Conservation (phyloP, 2,329 filamentous ascomycete species). For the Penicillium aurantiogriseum region DNA sequence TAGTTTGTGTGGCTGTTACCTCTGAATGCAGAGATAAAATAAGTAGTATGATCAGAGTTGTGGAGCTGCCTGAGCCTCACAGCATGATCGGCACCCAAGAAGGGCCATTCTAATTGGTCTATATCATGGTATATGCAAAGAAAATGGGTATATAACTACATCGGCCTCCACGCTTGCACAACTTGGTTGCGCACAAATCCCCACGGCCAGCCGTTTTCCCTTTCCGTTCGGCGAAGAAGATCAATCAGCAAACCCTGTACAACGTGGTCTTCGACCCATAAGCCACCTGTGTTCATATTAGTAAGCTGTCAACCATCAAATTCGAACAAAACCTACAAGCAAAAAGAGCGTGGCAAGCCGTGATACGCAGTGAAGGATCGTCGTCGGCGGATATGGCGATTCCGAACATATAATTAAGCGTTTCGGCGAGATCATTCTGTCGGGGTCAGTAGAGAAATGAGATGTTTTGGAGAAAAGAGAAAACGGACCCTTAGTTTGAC, state of each 20-base stretch:
- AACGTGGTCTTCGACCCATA: slow-evolving; percentile 32
- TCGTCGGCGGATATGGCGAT: slow-evolving; percentile 36
- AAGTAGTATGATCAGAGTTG: background rate
- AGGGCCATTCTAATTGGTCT: background rate
- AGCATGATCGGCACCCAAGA: background rate
- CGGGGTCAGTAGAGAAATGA: background rate
- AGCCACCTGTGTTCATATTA: slow-evolving; percentile 19
- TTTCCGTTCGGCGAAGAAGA: slow-evolving; percentile 10
- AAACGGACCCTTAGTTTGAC: slow-evolving; percentile 26
- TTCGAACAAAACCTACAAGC: slow-evolving; percentile 25
- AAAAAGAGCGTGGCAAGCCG: slow-evolving; percentile 36
- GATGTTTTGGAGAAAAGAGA: background rate
- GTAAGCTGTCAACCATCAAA: background rate
- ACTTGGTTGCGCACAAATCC: slow-evolving; percentile 8
- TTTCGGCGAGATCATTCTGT: slow-evolving; percentile 28
- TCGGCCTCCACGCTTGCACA: slow-evolving; percentile 5
- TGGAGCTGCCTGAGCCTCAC: background rate
- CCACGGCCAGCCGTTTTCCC: slow-evolving; percentile 13
- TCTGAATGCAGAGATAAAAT: background rate
- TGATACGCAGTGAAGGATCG: slow-evolving; percentile 33
- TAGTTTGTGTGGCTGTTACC: background rate
- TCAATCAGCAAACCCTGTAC: slow-evolving; percentile 8
- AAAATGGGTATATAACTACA: slow-evolving; percentile 3
- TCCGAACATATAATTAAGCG: slow-evolving; percentile 34
- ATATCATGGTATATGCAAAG: background rate